These are phyloP conservation scores for Yarrowia galli DNA, from an alignment of 1,139 yeast species.

Conservation along the genomic window DNA sequence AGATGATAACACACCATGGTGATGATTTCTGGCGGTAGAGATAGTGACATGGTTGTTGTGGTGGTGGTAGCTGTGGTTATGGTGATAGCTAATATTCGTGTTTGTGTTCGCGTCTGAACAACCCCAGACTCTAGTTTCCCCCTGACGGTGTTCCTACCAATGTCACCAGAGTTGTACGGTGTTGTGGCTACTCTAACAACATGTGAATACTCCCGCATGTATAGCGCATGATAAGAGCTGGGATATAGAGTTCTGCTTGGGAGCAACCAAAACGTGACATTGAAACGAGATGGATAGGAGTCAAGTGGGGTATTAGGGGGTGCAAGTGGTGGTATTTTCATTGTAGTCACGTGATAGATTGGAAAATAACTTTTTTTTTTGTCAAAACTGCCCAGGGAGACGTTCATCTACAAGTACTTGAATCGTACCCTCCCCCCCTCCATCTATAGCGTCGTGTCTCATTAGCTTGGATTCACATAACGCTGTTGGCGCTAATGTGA, in stretches of 20 bases:
- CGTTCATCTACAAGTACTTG: too few relatives aligned
- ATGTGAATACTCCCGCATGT: constrained; percentile 32
- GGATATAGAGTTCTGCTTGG: constrained; percentile 26
- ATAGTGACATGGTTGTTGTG: neutral
- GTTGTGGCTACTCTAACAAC: constrained; percentile 13
- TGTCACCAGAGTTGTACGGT: neutral
- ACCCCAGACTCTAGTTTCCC: neutral
- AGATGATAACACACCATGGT: constrained; percentile 24
- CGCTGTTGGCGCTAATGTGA: constrained; percentile 20
- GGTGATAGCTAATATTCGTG: neutral
- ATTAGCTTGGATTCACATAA: constrained; percentile 6
- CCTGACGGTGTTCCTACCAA: constrained; percentile 15
- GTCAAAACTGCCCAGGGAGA: too few relatives aligned
- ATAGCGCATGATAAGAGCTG: constrained; percentile 36
- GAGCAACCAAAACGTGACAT: constrained; percentile 9
- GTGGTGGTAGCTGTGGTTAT: too few relatives aligned
- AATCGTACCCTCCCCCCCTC: too few relatives aligned
- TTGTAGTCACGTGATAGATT: neutral
- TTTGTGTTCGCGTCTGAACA: too few relatives aligned
- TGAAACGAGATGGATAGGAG: neutral
- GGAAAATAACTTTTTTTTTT: too few relatives aligned
- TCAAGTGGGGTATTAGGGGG: neutral
- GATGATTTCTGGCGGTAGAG: constrained; percentile 25
- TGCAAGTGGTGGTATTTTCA: too few relatives aligned
- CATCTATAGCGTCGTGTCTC: constrained; percentile 24